A percentile compares a stretch with the other conserved stretches of the same genome.
Evolutionary conservation across 305 asterid genomes (phyloP).

Genomic region (Plantago rigida): DNA sequence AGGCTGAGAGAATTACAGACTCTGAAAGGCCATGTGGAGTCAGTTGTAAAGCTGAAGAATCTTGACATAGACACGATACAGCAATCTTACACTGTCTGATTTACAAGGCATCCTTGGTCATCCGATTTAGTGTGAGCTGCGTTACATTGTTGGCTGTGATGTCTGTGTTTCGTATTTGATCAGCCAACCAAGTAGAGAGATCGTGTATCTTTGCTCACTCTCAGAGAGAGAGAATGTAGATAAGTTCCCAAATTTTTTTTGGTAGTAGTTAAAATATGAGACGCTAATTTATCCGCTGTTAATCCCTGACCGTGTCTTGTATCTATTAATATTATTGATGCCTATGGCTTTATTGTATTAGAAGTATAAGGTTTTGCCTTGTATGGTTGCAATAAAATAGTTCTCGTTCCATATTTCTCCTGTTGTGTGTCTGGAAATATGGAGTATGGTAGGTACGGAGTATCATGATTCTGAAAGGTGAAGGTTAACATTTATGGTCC

Average conservation of each 20-base stretch:
- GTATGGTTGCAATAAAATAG: background rate
- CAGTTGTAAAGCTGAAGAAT: slow-evolving; percentile 60
- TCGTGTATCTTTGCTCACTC: background rate
- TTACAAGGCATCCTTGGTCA: background rate
- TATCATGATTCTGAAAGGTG: too few relatives aligned
- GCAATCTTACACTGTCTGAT: slow-evolving; percentile 59
- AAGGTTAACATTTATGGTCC: too few relatives aligned
- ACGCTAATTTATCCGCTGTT: background rate
- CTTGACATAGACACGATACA: slow-evolving; percentile 55
- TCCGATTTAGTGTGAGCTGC: background rate
- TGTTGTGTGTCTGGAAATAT: too few relatives aligned
- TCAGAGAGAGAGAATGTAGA: background rate
- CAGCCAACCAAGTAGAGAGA: background rate
- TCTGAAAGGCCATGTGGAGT: slow-evolving; percentile 58
- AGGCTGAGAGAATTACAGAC: slow-evolving; percentile 55
- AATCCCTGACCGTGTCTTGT: background rate
- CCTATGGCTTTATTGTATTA: background rate
- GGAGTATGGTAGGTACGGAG: too few relatives aligned
- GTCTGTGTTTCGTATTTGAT: background rate
- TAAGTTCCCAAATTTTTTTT: background rate
- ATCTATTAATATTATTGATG: background rate
- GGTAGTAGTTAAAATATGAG: background rate
- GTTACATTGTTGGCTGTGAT: background rate
- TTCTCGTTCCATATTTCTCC: too few relatives aligned
- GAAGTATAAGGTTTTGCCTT: too few relatives aligned